A percentile compares a stretch with the other conserved stretches of the same genome.
Conservation (phyloP, 108 stramenopile genomes). For the Nitzschia palea region DNA sequence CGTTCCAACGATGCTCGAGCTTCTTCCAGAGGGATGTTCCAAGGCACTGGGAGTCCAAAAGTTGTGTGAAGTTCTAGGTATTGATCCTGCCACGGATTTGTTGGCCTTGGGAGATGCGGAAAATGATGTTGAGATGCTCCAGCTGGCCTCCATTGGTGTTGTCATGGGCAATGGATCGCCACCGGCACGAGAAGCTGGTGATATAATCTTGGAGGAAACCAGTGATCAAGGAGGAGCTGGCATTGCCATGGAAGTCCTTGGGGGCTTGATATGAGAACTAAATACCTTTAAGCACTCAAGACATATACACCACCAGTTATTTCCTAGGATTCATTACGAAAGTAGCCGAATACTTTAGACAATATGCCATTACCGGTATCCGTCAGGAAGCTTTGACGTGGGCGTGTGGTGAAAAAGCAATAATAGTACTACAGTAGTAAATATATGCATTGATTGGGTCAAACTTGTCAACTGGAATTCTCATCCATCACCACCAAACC, state of each 20-base stretch:
- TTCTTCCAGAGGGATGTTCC: slow-evolving; percentile 83
- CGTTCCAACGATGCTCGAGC: slow-evolving; percentile 90
- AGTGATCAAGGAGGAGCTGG: slow-evolving; percentile 92
- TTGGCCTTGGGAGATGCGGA: slow-evolving; percentile 93
- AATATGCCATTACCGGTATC: no score
- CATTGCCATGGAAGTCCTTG: slow-evolving; percentile 70
- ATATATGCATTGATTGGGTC: no score
- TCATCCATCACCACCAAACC: no score
- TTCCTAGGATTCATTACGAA: neutral
- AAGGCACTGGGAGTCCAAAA: slow-evolving; percentile 87
- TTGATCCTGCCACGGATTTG: slow-evolving; percentile 63
- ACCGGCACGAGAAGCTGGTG: slow-evolving; percentile 69
- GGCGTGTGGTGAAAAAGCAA: no score
- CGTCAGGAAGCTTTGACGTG: no score
- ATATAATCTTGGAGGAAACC: slow-evolving; percentile 74
- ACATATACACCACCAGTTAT: neutral
- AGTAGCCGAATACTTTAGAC: no score
- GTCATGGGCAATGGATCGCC: slow-evolving; percentile 86
- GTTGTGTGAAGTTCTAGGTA: slow-evolving; percentile 70
- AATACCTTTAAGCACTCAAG: neutral
- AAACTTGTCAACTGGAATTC: no score
- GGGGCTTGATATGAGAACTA: slow-evolving; percentile 5
- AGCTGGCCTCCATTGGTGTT: slow-evolving; percentile 76
- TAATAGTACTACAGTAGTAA: no score
- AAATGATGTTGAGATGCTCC: slow-evolving; percentile 89